A percentile compares a stretch with the other conserved stretches of the same genome.
Conservation (phyloP, 2,329 filamentous ascomycete genomes). For the Anisogramma anomala region DNA sequence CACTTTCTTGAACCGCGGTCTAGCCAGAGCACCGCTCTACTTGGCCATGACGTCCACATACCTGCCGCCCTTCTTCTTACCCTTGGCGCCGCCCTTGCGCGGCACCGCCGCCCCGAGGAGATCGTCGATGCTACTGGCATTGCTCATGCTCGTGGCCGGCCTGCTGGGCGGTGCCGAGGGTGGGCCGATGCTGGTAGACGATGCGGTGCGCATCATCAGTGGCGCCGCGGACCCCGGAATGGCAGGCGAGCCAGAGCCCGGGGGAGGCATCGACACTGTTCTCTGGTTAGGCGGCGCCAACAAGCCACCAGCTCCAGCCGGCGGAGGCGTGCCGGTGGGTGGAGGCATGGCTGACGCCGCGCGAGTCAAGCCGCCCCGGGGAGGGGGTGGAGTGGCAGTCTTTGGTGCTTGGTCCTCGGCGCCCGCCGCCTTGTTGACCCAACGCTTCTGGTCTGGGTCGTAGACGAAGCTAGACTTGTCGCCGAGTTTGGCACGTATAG, state of each 20-base stretch:
- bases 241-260: slow-evolving; percentile 12
- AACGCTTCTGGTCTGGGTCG: slow-evolving; percentile 91
- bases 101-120: slow-evolving; percentile 64
- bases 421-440: slow-evolving; percentile 91
- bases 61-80: slow-evolving; percentile 58
- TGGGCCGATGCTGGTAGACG: slow-evolving; percentile 32
- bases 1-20: background rate
- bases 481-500: slow-evolving; percentile 87
- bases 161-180: slow-evolving; percentile 49
- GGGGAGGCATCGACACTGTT: background rate
- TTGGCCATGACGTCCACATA: slow-evolving; percentile 97
- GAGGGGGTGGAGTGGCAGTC: slow-evolving; percentile 67
- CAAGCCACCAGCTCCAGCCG: slow-evolving; percentile 17
- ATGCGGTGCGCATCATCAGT: slow-evolving; percentile 36
- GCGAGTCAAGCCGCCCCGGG: slow-evolving; percentile 42
- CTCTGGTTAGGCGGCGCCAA: slow-evolving; percentile 18
- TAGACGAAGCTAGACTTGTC: slow-evolving; percentile 90
- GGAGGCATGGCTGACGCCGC: slow-evolving; percentile 6
- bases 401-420: slow-evolving; percentile 48
- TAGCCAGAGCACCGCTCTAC: slow-evolving; percentile 19
- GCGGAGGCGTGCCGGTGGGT: slow-evolving; percentile 10
- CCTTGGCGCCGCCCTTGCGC: slow-evolving; percentile 51
- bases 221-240: slow-evolving; percentile 21
- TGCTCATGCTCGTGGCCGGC: slow-evolving; percentile 73
- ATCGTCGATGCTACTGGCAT: slow-evolving; percentile 91